Conservation (phyloP, 1,284 basidiomycete genomes). For the Kalmanozyma brasiliensis region DNA sequence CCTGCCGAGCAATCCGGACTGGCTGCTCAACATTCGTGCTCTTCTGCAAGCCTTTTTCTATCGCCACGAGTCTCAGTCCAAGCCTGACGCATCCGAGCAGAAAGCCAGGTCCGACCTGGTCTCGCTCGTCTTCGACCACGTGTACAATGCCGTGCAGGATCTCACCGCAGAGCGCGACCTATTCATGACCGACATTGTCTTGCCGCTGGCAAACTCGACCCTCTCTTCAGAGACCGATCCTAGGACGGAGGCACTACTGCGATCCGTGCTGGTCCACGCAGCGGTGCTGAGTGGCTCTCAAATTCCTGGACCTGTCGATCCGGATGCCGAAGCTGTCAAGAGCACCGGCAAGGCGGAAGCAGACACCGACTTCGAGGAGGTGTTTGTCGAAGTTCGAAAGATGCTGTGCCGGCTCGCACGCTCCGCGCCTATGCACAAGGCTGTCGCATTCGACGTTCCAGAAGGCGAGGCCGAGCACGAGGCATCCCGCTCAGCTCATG, state of each 20-base stretch:
- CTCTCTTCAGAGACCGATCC: conserved; percentile 50
- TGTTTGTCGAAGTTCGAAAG: conserved; percentile 52
- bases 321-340: conserved; percentile 27
- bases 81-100: conserved; percentile 6
- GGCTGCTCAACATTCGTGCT: conserved; percentile 59
- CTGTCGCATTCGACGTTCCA: conserved; percentile 19
- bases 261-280: conserved; percentile 59
- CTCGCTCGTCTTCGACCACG: conserved; percentile 59
- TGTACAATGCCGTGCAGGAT: conserved; percentile 63
- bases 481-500: conserved; percentile 7
- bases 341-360: conserved; percentile 8
- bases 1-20: conserved; percentile 59
- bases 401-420: conserved; percentile 43
- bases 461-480: conserved; percentile 9
- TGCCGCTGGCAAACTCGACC: conserved; percentile 57
- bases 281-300: conserved; percentile 54
- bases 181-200: conserved; percentile 56
- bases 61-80: conserved; percentile 36
- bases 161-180: conserved; percentile 53
- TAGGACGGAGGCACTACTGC: conserved; percentile 45
- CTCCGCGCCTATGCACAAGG: conserved; percentile 14
- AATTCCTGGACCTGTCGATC: conserved; percentile 41
- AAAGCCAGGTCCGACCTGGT: conserved; percentile 51
- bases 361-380: conserved; percentile 36
- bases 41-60: conserved; percentile 63